These are phyloP conservation scores for Chrysopogon serrulatus DNA, from an alignment of 176 grass and related monocot species.

Conservation along the genomic window DNA sequence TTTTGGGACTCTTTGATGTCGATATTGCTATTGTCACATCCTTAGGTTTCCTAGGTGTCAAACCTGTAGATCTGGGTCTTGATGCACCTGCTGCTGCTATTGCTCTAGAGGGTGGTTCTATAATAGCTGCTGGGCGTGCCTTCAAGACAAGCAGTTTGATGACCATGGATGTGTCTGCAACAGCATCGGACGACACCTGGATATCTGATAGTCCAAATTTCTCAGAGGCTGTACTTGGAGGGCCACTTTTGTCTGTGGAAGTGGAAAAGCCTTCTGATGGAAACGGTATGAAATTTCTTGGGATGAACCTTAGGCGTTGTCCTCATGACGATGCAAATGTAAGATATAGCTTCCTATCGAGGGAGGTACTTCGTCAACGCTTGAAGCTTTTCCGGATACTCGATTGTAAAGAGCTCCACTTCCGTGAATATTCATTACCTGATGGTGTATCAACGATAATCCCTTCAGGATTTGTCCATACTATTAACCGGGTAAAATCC, in stretches of 20 bases:
- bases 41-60: no score
- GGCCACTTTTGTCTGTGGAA: no score
- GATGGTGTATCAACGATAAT: background rate
- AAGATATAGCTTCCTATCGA: background rate
- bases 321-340: background rate
- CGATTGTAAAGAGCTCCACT: background rate
- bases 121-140: background rate
- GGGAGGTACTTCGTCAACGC: background rate
- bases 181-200: background rate
- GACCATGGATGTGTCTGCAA: background rate
- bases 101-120: no score
- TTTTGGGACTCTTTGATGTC: slow-evolving; percentile 14
- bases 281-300: background rate
- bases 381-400: background rate
- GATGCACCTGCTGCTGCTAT: background rate
- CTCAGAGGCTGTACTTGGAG: slow-evolving; percentile 25
- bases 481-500: background rate
- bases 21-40: background rate
- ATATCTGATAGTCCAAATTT: background rate
- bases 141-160: slow-evolving; percentile 2
- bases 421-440: background rate
- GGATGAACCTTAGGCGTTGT: background rate
- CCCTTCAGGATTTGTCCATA: background rate
- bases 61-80: background rate
- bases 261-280: background rate